phyloP scores from a whole-genome alignment of 2,329 filamentous ascomycete species.

The Talaromyces sp. region DNA sequence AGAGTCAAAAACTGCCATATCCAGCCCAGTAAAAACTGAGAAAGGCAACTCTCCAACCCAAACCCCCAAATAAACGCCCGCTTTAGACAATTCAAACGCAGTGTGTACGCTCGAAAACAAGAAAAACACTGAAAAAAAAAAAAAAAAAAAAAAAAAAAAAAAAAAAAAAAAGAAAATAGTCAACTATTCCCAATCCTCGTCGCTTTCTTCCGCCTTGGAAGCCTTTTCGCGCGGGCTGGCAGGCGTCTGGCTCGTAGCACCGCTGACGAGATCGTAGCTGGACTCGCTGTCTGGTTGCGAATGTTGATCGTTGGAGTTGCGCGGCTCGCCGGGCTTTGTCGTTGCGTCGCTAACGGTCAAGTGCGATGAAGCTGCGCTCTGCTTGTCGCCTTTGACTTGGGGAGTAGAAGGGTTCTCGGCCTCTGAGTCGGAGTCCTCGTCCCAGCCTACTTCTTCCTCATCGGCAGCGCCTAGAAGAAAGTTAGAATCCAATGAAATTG shows the following conservation, averaged over 20 bases:
- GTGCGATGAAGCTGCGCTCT: slow-evolving; percentile 19
- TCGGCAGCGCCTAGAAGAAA: slow-evolving; percentile 46
- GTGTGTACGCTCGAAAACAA: not conserved
- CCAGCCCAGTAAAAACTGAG: not conserved
- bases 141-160: not conserved
- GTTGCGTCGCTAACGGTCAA: slow-evolving; percentile 28
- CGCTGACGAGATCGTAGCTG: slow-evolving; percentile 90
- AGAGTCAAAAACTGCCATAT: not conserved
- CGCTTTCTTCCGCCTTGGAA: slow-evolving; percentile 51
- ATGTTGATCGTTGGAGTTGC: slow-evolving; percentile 77
- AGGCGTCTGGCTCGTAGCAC: slow-evolving; percentile 70
- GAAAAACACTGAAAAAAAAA: no score
- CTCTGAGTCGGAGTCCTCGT: slow-evolving; percentile 64
- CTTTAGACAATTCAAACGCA: not conserved
- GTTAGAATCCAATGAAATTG: slow-evolving; percentile 6
- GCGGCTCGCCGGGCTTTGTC: slow-evolving; percentile 59
- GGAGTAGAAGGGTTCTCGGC: slow-evolving; percentile 38
- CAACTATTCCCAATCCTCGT: slow-evolving; percentile 69
- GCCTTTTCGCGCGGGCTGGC: slow-evolving; percentile 52
- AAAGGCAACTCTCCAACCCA: not conserved
- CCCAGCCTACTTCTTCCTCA: slow-evolving; percentile 63
- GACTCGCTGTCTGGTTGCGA: slow-evolving; percentile 89
- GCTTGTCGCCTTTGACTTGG: slow-evolving; percentile 34
- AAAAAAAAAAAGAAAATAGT: not conserved
- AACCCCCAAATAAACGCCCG: not conserved